These are phyloP conservation scores for Diplodia seriata DNA, from an alignment of 2,329 filamentous ascomycete species.

Conservation along the genomic window DNA sequence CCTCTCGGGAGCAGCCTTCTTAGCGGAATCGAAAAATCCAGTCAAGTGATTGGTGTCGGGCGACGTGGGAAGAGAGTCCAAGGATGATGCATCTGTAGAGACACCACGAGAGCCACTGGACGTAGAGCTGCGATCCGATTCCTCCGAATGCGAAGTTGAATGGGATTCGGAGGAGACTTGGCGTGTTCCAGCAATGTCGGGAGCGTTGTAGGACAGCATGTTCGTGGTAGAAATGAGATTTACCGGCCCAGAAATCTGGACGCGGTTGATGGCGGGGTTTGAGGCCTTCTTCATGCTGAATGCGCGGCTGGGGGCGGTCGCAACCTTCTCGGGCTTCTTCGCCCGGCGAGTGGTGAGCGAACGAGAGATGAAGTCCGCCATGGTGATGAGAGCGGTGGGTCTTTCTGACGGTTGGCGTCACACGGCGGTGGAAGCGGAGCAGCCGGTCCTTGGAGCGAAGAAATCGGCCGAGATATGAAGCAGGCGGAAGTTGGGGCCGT, in stretches of 20 bases:
- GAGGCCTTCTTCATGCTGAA: constrained; percentile 54
- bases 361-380: constrained; percentile 62
- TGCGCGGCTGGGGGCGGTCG: constrained; percentile 40
- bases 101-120: constrained; percentile 68
- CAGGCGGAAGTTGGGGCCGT: constrained; percentile 4
- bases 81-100: constrained; percentile 69
- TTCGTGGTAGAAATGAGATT: constrained; percentile 94
- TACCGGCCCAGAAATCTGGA: constrained; percentile 86
- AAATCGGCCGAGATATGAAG: constrained; percentile 12
- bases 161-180: constrained; percentile 57
- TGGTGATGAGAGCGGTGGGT: constrained; percentile 16
- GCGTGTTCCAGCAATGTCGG: constrained; percentile 66
- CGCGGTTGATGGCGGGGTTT: constrained; percentile 60
- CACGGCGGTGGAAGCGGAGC: constrained; percentile 11
- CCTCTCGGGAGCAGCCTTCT: constrained; percentile 40
- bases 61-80: constrained; percentile 56
- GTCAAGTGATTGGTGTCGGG: constrained; percentile 63
- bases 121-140: constrained; percentile 69
- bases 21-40: constrained; percentile 63
- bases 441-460: background rate
- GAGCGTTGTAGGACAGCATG: constrained; percentile 93
- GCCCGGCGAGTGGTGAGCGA: constrained; percentile 71
- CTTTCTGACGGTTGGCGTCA: constrained; percentile 24
- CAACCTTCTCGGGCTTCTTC: constrained; percentile 59
- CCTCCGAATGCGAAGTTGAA: constrained; percentile 61